Percentiles rank a stretch among this genome's conserved stretches.
Conservation (phyloP, 108 stramenopile species). For the Nitzschia sp. region DNA sequence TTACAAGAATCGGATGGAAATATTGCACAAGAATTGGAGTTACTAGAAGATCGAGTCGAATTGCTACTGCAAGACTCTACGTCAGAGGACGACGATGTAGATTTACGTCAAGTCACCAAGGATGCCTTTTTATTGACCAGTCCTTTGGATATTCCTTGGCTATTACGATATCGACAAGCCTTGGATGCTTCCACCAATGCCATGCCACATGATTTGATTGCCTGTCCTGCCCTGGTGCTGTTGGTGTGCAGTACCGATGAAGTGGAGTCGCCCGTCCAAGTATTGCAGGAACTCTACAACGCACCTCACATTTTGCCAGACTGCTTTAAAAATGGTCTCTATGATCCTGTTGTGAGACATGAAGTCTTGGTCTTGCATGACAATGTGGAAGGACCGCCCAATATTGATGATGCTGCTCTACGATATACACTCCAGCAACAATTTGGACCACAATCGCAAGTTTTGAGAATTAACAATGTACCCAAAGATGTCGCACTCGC, state of each 20-base stretch:
- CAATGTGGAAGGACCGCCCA: conserved; percentile 54
- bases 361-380: conserved; percentile 85
- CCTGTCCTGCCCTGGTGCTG: conserved; percentile 46
- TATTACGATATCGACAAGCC: conserved; percentile 66
- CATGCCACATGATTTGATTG: conserved; percentile 53
- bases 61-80: conserved; percentile 38
- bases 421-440: conserved; percentile 44
- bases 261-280: conserved; percentile 39
- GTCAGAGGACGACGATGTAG: conserved; percentile 27
- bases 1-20: conserved; percentile 50
- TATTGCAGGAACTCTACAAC: conserved; percentile 39
- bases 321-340: conserved; percentile 60
- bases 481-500: conserved; percentile 32
- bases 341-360: conserved; percentile 65
- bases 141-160: conserved; percentile 66
- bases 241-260: conserved; percentile 49
- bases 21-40: conserved; percentile 52
- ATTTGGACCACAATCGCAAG: conserved; percentile 66
- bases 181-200: conserved; percentile 67
- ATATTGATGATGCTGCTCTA: conserved; percentile 38
- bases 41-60: conserved; percentile 72
- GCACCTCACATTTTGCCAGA: conserved; percentile 66
- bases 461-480: conserved; percentile 71
- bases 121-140: conserved; percentile 71
- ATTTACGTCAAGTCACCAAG: conserved; percentile 49